A percentile compares a stretch with the other conserved stretches of the same genome.
Evolutionary conservation across 2,329 filamentous ascomycete species (phyloP).

Genomic region (Microsporum audouinii): DNA sequence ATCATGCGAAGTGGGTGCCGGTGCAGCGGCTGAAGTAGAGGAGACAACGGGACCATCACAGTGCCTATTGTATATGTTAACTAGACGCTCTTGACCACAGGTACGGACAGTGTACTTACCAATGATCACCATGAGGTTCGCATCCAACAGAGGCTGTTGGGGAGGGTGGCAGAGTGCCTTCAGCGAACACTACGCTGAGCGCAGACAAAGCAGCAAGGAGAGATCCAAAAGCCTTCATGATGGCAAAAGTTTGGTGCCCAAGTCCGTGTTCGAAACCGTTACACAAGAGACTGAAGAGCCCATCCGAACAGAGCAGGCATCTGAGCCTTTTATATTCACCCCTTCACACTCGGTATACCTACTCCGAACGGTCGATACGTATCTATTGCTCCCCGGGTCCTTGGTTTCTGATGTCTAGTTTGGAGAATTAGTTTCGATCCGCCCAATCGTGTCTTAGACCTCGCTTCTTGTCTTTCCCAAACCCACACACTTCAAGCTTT

Average conservation of each 20-base stretch:
- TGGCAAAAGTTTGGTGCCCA: not conserved
- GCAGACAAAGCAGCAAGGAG: constrained; percentile 7
- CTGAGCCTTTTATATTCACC: not conserved
- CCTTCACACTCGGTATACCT: not conserved
- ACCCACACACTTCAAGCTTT: not conserved
- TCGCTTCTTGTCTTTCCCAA: not conserved
- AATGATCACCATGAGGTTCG: constrained; percentile 15
- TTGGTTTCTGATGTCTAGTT: not conserved
- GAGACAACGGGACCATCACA: constrained; percentile 19
- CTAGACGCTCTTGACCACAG: not conserved
- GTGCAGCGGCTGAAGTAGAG: not conserved
- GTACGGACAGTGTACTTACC: constrained; percentile 6
- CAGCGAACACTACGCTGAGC: constrained; percentile 7
- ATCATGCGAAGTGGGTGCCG: not conserved
- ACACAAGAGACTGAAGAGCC: not conserved
- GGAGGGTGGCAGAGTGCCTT: constrained; percentile 20
- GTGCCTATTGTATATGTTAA: constrained; percentile 17
- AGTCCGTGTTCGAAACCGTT: not conserved
- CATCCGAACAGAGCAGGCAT: not conserved
- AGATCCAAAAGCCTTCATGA: not conserved
- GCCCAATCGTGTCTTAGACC: not conserved
- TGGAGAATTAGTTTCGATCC: not conserved
- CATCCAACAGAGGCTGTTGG: constrained; percentile 21
- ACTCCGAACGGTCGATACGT: not conserved
- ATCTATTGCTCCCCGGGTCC: not conserved